Percentiles rank a stretch among this genome's conserved stretches.
Conservation (phyloP, 768 basidiomycete species). For the Aureoboletus auriporus region DNA sequence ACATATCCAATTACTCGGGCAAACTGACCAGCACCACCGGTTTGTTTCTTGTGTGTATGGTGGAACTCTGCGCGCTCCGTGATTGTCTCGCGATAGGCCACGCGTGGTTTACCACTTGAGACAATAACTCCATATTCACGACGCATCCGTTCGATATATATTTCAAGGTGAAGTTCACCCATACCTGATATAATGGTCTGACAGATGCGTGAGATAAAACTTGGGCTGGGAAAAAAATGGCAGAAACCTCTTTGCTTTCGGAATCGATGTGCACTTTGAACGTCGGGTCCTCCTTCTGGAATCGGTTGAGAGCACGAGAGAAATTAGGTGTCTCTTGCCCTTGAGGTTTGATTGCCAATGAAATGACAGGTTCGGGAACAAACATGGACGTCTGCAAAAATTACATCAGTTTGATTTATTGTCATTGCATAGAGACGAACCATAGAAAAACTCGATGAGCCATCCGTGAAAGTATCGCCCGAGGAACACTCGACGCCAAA, state of each 20-base stretch:
- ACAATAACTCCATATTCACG: conserved; percentile 96
- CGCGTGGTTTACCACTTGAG: conserved; percentile 90
- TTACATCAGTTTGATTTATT: conserved; percentile 1
- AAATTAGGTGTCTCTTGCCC: conserved; percentile 96
- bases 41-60: conserved; percentile 98
- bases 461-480: conserved; percentile 97
- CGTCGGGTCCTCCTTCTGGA: conserved; percentile 98
- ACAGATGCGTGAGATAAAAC: background rate
- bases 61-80: conserved; percentile 76
- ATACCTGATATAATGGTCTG: conserved; percentile 99
- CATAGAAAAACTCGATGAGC: conserved; percentile 89
- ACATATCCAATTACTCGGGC: conserved; percentile 88
- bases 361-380: conserved; percentile 98
- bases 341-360: conserved; percentile 86
- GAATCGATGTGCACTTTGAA: conserved; percentile 95
- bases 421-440: conserved; percentile 39
- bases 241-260: conserved; percentile 84
- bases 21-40: conserved; percentile 95
- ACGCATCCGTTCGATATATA: conserved; percentile 98
- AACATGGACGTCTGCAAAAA: conserved; percentile 88
- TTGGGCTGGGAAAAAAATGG: background rate
- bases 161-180: conserved; percentile 98
- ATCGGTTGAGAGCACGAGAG: conserved; percentile 92
- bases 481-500: conserved; percentile 98
- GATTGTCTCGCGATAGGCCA: conserved; percentile 95